A percentile compares a stretch with the other conserved stretches of the same genome.
Evolutionary conservation across 345 rosid species (phyloP).

Genomic region (Brassica napus): DNA sequence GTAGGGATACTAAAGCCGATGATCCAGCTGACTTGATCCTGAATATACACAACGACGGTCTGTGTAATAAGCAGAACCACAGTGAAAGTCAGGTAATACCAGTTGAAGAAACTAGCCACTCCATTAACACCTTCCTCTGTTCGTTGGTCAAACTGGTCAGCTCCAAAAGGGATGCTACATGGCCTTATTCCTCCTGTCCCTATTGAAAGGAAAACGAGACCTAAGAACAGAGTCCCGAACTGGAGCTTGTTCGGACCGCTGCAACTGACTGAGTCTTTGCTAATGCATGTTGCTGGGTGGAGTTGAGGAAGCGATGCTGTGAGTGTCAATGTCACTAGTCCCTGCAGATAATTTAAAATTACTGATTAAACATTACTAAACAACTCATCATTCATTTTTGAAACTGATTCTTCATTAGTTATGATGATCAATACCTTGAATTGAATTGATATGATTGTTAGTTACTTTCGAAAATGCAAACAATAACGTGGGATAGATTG

Average conservation of each 20-base stretch:
- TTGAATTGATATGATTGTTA: neutral
- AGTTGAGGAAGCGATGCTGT: constrained; percentile 68
- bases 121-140: constrained; percentile 63
- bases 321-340: constrained; percentile 71
- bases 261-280: constrained; percentile 43
- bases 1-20: constrained; percentile 79
- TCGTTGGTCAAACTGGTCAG: constrained; percentile 74
- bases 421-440: neutral
- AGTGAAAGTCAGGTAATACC: constrained; percentile 73
- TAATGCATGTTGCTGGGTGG: constrained; percentile 61
- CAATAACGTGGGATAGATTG: neutral
- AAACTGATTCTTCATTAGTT: neutral
- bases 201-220: constrained; percentile 52
- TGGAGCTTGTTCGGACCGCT: constrained; percentile 45
- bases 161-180: constrained; percentile 79
- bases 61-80: constrained; percentile 51
- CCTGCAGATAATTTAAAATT: constrained; percentile 49
- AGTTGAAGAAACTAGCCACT: constrained; percentile 69
- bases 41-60: constrained; percentile 72
- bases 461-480: neutral
- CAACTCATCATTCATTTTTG: constrained; percentile 3
- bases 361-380: constrained; percentile 7
- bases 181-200: constrained; percentile 86
- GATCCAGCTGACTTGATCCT: constrained; percentile 74
- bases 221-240: constrained; percentile 48